A percentile compares a stretch with the other conserved stretches of the same genome.
phyloP scores from a whole-genome alignment of 2,329 filamentous ascomycete genomes.

The Alternaria triticimaculans region DNA sequence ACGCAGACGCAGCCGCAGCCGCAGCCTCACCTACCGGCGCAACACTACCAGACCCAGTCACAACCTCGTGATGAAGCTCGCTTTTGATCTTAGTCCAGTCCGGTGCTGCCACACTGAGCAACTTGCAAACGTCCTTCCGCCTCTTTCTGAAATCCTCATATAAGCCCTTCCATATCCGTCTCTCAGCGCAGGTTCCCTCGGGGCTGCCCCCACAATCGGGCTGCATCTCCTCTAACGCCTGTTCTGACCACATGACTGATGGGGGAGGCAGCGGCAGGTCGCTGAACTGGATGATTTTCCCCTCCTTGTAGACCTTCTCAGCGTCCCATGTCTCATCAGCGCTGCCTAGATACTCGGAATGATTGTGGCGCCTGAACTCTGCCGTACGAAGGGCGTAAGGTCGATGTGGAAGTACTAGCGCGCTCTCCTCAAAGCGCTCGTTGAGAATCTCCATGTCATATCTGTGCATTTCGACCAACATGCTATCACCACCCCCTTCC shows the following conservation, averaged over 20 bases:
- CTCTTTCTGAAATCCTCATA: conserved; percentile 54
- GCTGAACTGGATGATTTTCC: conserved; percentile 73
- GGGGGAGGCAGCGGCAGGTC: conserved; percentile 75
- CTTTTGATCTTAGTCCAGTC: conserved; percentile 45
- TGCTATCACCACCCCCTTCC: conserved; percentile 31
- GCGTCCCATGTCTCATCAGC: conserved; percentile 65
- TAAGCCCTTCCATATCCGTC: conserved; percentile 53
- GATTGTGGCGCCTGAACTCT: conserved; percentile 66
- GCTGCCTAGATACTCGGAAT: conserved; percentile 61
- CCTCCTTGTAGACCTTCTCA: conserved; percentile 61
- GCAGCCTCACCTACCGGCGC: conserved; percentile 24
- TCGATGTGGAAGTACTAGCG: conserved; percentile 69
- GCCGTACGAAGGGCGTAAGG: conserved; percentile 67
- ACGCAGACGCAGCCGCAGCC: neutral
- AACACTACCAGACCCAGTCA: conserved; percentile 30
- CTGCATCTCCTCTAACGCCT: conserved; percentile 52
- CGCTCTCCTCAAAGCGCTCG: conserved; percentile 63
- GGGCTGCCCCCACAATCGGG: conserved; percentile 51
- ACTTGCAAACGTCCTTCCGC: conserved; percentile 50
- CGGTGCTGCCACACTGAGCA: conserved; percentile 49
- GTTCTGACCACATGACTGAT: conserved; percentile 59
- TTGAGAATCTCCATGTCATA: conserved; percentile 76
- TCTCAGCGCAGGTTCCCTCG: conserved; percentile 45
- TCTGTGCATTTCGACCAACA: conserved; percentile 45
- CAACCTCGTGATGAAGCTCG: conserved; percentile 20